Conservation (phyloP, 306 rosid species). For the Quercus berberidifolia region DNA sequence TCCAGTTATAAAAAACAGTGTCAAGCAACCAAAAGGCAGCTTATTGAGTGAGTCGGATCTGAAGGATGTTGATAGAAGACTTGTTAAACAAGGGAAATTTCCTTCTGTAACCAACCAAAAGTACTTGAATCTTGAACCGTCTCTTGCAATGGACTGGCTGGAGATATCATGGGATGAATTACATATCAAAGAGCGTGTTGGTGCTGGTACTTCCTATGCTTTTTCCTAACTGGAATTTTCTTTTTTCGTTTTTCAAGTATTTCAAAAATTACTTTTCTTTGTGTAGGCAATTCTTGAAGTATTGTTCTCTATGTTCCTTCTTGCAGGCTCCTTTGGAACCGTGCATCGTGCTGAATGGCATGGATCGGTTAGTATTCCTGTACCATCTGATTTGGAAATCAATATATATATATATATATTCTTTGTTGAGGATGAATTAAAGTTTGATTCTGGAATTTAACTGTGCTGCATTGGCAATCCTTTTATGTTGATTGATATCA, state of each 20-base stretch:
- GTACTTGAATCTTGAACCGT: slow-evolving; percentile 81
- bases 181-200: slow-evolving; percentile 78
- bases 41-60: slow-evolving; percentile 39
- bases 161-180: slow-evolving; percentile 97
- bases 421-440: not conserved
- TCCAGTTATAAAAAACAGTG: slow-evolving; percentile 35
- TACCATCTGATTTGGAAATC: not conserved
- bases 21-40: slow-evolving; percentile 30
- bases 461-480: not conserved
- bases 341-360: slow-evolving; percentile 99
- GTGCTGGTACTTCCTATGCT: slow-evolving; percentile 73
- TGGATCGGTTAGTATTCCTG: slow-evolving; percentile 73
- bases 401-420: not conserved
- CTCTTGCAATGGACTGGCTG: slow-evolving; percentile 99
- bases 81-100: slow-evolving; percentile 38
- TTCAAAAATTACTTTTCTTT: not conserved
- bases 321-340: slow-evolving; percentile 91
- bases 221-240: not conserved
- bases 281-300: slow-evolving; percentile 7
- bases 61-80: slow-evolving; percentile 34
- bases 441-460: not conserved
- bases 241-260: not conserved
- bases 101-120: slow-evolving; percentile 46
- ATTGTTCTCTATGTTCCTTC: slow-evolving; percentile 2
- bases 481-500: not conserved